Conservation (phyloP, 2,329 filamentous ascomycete species). For the Talaromyces sp. region DNA sequence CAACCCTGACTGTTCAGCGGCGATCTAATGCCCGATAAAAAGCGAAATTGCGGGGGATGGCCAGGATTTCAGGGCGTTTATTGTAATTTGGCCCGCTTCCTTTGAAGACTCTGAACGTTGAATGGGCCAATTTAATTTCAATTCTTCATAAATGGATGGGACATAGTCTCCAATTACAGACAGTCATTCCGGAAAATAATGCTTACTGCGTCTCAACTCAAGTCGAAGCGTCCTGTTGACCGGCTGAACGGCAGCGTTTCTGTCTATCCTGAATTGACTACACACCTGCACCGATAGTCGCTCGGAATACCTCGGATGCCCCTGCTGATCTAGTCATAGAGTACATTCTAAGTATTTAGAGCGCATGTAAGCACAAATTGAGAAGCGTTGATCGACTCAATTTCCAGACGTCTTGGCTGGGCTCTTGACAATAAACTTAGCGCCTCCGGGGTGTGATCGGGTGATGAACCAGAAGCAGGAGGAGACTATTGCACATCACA, state of each 20-base stretch:
- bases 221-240: background rate
- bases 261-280: background rate
- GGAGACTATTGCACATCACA: background rate
- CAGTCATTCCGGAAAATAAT: background rate
- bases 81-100: background rate
- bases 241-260: background rate
- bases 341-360: background rate
- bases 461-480: background rate
- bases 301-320: background rate
- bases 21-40: slow-evolving; percentile 3
- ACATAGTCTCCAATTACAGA: background rate
- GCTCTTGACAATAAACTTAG: background rate
- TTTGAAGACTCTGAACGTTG: background rate
- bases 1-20: slow-evolving; percentile 6
- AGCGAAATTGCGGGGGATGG: slow-evolving; percentile 13
- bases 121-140: background rate
- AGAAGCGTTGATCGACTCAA: background rate
- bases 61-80: background rate
- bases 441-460: background rate
- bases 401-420: background rate
- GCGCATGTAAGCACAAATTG: background rate
- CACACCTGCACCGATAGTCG: background rate
- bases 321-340: background rate
- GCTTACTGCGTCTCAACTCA: background rate
- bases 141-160: background rate